Percentiles rank a stretch among this genome's conserved stretches.
Evolutionary conservation across 192 early-diverging fungal genomes (phyloP).

Genomic region (Mycoemilia scoparia): DNA sequence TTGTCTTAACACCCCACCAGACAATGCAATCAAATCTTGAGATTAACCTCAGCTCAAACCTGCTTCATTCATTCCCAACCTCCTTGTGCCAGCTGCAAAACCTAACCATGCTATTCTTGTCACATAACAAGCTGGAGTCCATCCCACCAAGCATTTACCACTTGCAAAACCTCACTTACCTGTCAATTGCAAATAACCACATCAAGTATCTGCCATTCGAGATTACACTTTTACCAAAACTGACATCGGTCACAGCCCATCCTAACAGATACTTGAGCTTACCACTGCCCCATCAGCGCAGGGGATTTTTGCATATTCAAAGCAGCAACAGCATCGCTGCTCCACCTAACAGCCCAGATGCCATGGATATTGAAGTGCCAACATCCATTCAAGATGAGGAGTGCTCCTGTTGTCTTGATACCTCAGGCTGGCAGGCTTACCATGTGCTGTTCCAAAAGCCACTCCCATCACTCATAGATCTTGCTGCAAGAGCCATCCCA

Average conservation of each 20-base stretch:
- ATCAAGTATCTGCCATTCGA: conserved; percentile 19
- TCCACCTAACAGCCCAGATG: too few relatives aligned
- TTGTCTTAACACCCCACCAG: conserved; percentile 19
- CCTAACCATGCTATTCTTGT: conserved; percentile 26
- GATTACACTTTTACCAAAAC: conserved; percentile 7
- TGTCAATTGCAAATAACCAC: conserved; percentile 22
- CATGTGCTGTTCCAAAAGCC: too few relatives aligned
- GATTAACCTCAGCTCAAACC: conserved; percentile 16
- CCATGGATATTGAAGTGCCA: too few relatives aligned
- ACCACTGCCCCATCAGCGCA: conserved; percentile 2
- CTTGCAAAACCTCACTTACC: conserved; percentile 21
- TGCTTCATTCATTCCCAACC: conserved; percentile 13
- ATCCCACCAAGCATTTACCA: conserved; percentile 27
- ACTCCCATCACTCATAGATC: too few relatives aligned
- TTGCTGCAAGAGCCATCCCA: too few relatives aligned
- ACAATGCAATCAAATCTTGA: conserved; percentile 17
- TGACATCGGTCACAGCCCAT: conserved; percentile 15
- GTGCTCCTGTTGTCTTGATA: too few relatives aligned
- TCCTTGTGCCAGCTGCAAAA: conserved; percentile 24
- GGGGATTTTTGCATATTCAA: too few relatives aligned
- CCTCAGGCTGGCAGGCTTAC: too few relatives aligned
- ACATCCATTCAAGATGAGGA: too few relatives aligned
- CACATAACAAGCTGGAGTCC: conserved; percentile 19
- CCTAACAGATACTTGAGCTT: conserved; percentile 17
- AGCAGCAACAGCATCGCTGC: too few relatives aligned